Conservation (phyloP, 1,284 basidiomycete genomes). For the Papiliotrema laurentii region DNA sequence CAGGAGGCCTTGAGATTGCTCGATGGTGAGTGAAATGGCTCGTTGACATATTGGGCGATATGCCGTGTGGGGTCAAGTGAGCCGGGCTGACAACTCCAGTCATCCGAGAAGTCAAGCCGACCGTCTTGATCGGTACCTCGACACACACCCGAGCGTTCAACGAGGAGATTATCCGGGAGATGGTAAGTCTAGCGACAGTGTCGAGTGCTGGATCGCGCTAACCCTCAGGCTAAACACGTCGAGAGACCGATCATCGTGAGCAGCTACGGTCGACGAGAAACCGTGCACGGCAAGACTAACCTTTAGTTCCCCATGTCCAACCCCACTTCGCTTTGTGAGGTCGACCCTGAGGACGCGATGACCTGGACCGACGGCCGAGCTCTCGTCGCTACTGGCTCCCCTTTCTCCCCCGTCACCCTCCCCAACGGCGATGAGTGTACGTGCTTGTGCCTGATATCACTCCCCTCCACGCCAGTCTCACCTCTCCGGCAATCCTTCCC, state of each 20-base stretch:
- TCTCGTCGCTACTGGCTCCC: slow-evolving; percentile 72
- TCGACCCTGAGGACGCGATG: slow-evolving; percentile 52
- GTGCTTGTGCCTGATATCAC: slow-evolving; percentile 4
- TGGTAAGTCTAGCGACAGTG: slow-evolving; percentile 49
- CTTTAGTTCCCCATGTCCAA: slow-evolving; percentile 67
- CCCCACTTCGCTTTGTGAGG: slow-evolving; percentile 70
- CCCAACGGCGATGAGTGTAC: slow-evolving; percentile 48
- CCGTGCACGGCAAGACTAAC: not conserved
- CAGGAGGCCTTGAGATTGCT: slow-evolving; percentile 46
- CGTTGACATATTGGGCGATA: slow-evolving; percentile 28
- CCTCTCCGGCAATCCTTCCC: too few relatives aligned
- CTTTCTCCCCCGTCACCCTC: slow-evolving; percentile 67
- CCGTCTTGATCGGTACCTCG: slow-evolving; percentile 77
- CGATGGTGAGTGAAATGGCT: slow-evolving; percentile 45
- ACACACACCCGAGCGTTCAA: slow-evolving; percentile 76
- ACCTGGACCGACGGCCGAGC: slow-evolving; percentile 69
- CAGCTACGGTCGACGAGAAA: too few relatives aligned
- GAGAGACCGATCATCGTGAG: slow-evolving; percentile 68
- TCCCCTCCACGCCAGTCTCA: too few relatives aligned
- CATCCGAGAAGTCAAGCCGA: slow-evolving; percentile 64
- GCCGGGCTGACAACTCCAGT: slow-evolving; percentile 49
- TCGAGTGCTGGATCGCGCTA: slow-evolving; percentile 53
- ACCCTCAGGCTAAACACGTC: slow-evolving; percentile 52
- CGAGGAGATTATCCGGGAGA: slow-evolving; percentile 63
- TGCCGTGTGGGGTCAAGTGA: not conserved